These are phyloP conservation scores for Amoebophrya sp. DNA, from an alignment of 169 alveolate species.

Conservation along the genomic window DNA sequence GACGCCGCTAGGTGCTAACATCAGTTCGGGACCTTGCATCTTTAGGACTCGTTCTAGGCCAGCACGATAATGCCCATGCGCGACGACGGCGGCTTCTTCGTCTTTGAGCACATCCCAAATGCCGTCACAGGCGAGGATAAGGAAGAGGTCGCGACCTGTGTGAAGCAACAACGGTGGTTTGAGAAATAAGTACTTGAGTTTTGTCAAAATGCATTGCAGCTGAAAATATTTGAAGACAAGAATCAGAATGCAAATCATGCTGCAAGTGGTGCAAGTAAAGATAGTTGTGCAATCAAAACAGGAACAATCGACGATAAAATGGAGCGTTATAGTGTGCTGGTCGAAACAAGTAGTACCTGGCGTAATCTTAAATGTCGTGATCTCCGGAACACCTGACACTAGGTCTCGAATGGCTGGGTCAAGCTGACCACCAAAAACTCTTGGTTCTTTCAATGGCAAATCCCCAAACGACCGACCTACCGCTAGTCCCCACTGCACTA, in stretches of 20 bases:
- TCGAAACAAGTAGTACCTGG: no score
- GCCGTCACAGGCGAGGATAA: background rate
- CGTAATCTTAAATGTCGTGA: background rate
- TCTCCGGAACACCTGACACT: background rate
- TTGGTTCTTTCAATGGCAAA: background rate
- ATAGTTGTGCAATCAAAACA: no score
- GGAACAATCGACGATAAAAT: no score
- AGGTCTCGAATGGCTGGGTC: background rate
- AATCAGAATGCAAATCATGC: no score
- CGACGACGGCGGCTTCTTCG: background rate
- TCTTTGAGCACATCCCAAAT: background rate
- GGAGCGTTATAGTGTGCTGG: no score
- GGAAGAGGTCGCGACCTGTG: constrained; percentile 7
- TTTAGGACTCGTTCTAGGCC: background rate
- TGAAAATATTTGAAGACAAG: no score
- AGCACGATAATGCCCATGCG: background rate
- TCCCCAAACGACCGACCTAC: background rate
- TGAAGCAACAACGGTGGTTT: no score
- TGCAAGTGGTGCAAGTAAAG: no score
- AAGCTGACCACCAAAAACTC: background rate
- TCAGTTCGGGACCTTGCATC: background rate
- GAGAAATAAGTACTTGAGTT: no score
- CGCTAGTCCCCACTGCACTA: constrained; percentile 5
- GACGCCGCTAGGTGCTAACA: background rate
- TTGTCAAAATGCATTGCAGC: no score